Percentiles rank a stretch among this genome's conserved stretches.
These are phyloP conservation scores for Daedaleopsis sinensis DNA, from an alignment of 768 basidiomycete genomes.

Conservation along the genomic window DNA sequence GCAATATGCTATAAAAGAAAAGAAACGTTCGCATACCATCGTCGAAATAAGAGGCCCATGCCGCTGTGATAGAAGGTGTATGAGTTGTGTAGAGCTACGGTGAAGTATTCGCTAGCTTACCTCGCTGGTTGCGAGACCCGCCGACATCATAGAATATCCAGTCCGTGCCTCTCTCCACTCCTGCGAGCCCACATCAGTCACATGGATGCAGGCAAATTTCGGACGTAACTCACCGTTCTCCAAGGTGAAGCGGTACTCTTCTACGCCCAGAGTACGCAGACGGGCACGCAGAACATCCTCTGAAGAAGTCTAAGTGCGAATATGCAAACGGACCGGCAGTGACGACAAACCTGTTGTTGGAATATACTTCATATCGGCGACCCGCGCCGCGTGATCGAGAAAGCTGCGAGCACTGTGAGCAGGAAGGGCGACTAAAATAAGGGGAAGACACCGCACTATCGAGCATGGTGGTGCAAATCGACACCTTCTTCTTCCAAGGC, in stretches of 20 bases:
- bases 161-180: slow-evolving; percentile 30
- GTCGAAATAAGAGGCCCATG: slow-evolving; percentile 69
- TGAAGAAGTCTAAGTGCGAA: slow-evolving; percentile 19
- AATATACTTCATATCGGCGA: slow-evolving; percentile 51
- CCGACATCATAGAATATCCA: slow-evolving; percentile 71
- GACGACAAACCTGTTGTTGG: slow-evolving; percentile 51
- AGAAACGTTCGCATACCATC: slow-evolving; percentile 43
- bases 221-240: slow-evolving; percentile 36
- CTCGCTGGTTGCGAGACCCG: slow-evolving; percentile 55
- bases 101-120: slow-evolving; percentile 33
- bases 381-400: slow-evolving; percentile 51
- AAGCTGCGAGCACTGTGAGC: slow-evolving; percentile 43
- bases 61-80: slow-evolving; percentile 36
- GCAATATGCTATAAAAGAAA: neutral
- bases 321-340: neutral
- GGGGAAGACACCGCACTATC: slow-evolving; percentile 12
- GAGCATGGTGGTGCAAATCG: slow-evolving; percentile 15
- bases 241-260: slow-evolving; percentile 57
- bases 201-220: too few species aligned
- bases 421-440: too few species aligned
- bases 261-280: slow-evolving; percentile 61
- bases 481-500: slow-evolving; percentile 11
- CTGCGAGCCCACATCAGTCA: neutral
- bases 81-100: neutral
- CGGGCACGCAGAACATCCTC: slow-evolving; percentile 65